phyloP scores from a whole-genome alignment of 768 basidiomycete species.

The Termitomyces sp. region DNA sequence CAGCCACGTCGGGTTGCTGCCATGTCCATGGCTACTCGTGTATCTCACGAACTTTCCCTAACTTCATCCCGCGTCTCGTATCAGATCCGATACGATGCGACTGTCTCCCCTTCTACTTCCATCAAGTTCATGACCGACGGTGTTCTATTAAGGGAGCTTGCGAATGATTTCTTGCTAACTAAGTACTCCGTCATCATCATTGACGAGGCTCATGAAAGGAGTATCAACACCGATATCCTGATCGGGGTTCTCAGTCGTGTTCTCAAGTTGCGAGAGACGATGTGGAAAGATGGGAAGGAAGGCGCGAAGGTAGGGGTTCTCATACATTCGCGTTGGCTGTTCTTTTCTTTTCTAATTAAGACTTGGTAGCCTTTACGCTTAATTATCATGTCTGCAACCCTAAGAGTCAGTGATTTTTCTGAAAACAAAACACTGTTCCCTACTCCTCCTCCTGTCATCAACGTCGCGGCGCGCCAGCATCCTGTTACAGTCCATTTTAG shows the following conservation, averaged over 20 bases:
- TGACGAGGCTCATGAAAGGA: constrained; percentile 97
- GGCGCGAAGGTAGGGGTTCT: constrained; percentile 52
- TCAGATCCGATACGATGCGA: constrained; percentile 96
- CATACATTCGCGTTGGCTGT: constrained; percentile 8
- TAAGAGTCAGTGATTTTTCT: constrained; percentile 89
- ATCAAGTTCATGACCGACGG: constrained; percentile 99
- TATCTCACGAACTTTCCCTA: constrained; percentile 88
- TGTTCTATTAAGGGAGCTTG: constrained; percentile 88
- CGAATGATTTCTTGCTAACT: constrained; percentile 87
- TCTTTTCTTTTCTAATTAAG: constrained; percentile 5
- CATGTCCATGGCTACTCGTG: constrained; percentile 91
- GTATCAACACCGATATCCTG: constrained; percentile 96
- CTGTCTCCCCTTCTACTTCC: constrained; percentile 80
- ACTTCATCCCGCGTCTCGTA: constrained; percentile 83
- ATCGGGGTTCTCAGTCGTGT: constrained; percentile 97
- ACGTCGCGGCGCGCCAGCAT: constrained; percentile 85
- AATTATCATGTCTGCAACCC: constrained; percentile 98
- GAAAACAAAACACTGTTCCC: constrained; percentile 80
- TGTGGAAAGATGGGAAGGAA: constrained; percentile 79
- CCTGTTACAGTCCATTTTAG: constrained; percentile 95
- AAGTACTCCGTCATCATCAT: constrained; percentile 95
- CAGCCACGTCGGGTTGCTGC: constrained; percentile 98
- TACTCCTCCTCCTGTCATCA: constrained; percentile 85
- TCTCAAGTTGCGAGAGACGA: constrained; percentile 78
- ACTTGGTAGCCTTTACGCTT: constrained; percentile 70